A percentile compares a stretch with the other conserved stretches of the same genome.
Evolutionary conservation across 768 basidiomycete species (phyloP).

Genomic region (Plicaturopsis crispa): DNA sequence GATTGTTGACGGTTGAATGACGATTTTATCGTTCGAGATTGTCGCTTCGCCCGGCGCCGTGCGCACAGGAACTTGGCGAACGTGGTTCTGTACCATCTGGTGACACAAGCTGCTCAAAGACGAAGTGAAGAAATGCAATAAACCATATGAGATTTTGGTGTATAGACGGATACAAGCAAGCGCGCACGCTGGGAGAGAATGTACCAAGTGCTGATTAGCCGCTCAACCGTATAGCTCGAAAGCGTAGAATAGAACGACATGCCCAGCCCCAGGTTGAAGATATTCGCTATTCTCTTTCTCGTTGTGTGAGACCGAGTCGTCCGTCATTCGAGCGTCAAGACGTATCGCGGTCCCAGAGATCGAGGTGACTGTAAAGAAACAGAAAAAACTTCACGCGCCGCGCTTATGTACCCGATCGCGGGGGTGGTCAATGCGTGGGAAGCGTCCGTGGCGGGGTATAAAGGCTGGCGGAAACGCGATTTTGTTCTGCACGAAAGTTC

Average conservation of each 20-base stretch:
- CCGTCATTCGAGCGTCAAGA: neutral
- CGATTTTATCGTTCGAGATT: no score
- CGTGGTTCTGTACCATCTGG: no score
- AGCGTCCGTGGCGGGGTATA: conserved; percentile 3
- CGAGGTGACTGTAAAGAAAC: neutral
- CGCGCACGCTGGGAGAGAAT: conserved; percentile 5
- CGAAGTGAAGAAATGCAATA: no score
- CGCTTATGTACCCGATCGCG: neutral
- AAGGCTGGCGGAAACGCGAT: neutral
- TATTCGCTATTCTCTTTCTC: conserved; percentile 28
- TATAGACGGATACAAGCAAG: no score
- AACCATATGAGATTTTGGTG: no score
- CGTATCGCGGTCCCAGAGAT: neutral
- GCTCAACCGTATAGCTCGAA: conserved; percentile 19
- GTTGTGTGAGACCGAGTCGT: neutral
- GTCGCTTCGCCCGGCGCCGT: no score
- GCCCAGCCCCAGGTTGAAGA: conserved; percentile 32
- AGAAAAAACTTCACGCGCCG: neutral
- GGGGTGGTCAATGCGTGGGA: conserved; percentile 37
- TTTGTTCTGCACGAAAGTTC: conserved; percentile 29
- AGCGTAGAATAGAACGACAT: conserved; percentile 30
- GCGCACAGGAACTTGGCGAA: no score
- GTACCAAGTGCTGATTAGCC: conserved; percentile 43
- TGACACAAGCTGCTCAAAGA: no score
- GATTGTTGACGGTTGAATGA: no score